Evolutionary conservation across 768 basidiomycete species (phyloP), one percentile per base, ranked within the genome.

Genomic region (Gymnopilus junonius): DNA sequence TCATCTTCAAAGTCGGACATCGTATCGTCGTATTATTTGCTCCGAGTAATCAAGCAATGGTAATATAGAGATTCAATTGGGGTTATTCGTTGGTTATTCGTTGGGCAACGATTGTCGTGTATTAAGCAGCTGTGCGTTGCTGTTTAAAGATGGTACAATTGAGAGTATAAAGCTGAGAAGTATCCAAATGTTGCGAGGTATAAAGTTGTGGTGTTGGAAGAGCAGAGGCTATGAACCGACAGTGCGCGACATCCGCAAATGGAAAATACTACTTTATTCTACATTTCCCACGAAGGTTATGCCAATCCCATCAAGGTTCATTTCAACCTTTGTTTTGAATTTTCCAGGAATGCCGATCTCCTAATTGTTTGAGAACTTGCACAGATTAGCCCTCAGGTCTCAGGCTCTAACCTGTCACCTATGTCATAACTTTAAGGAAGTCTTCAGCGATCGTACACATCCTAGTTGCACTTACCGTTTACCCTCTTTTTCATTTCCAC

Each of bases 1-100:
- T 82, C 81, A 64, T 77, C 73, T 61, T 77, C 82, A 62, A 80
- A 78, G 70, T 83, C 82, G 25, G 82, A 83, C 83, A 84, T 85
- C 11, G 31, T 50, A 8, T 20, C 4, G 27, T 45, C 20, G 27
- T 42, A 56, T 34, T 25, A 57, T 25, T n/a, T 29, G 42, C 17
- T 25, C 29, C 45, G 14, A 27, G 20, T 32, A 7, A 12, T 7
- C n/a, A 40, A 50, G 23, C 20, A 17, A 31, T 37, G 45, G 43
- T 42, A 32, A 31, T 3, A 51, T 15, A 61, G 59, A 32, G n/a
- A n/a, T n/a, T n/a, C n/a, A 8, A 32, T 12, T 37, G 43, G 11
- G 32, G 46, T 8, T 51, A 17, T 51, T 32, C 48, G 45, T 32
- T 59, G 25, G 40, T n/a, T n/a, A n/a, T n/a, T n/a, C n/a, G n/a